phyloP scores from a whole-genome alignment of 2,329 filamentous ascomycete species.

The Lasiodiplodia sp. region DNA sequence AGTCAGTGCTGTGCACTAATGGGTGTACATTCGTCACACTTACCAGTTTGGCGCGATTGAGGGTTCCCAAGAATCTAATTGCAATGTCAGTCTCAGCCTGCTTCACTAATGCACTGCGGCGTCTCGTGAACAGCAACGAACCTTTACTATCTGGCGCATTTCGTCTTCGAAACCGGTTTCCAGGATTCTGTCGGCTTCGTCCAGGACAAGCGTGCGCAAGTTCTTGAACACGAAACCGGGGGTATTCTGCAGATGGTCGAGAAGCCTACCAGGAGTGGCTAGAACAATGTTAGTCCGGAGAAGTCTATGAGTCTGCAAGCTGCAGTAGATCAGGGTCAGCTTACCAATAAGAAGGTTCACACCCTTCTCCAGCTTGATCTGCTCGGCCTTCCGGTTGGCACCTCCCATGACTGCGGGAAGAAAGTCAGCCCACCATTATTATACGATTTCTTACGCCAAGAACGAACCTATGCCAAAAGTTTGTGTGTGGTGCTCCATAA shows the following conservation, averaged over 20 bases:
- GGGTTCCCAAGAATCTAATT: slow-evolving; percentile 10
- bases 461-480: slow-evolving; percentile 78
- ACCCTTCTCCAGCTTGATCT: slow-evolving; percentile 91
- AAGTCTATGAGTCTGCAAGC: background rate
- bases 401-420: slow-evolving; percentile 78
- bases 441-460: background rate
- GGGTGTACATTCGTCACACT: slow-evolving; percentile 57
- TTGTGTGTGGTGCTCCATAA: slow-evolving; percentile 92
- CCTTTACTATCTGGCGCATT: slow-evolving; percentile 93
- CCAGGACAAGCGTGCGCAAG: slow-evolving; percentile 88
- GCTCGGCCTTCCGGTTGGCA: slow-evolving; percentile 88
- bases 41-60: slow-evolving; percentile 3
- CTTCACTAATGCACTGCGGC: background rate
- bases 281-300: background rate
- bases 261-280: slow-evolving; percentile 84
- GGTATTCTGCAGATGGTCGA: slow-evolving; percentile 95
- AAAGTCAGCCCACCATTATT: background rate
- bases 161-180: slow-evolving; percentile 99
- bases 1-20: slow-evolving; percentile 50
- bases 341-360: slow-evolving; percentile 85
- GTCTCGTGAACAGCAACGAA: slow-evolving; percentile 57
- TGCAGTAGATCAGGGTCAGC: background rate
- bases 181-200: slow-evolving; percentile 94
- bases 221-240: slow-evolving; percentile 92
- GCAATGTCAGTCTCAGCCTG: background rate